Base-by-base conservation (phyloP, 2,329 filamentous ascomycete genomes). In the Scopulariopsis brevicaulis region DNA sequence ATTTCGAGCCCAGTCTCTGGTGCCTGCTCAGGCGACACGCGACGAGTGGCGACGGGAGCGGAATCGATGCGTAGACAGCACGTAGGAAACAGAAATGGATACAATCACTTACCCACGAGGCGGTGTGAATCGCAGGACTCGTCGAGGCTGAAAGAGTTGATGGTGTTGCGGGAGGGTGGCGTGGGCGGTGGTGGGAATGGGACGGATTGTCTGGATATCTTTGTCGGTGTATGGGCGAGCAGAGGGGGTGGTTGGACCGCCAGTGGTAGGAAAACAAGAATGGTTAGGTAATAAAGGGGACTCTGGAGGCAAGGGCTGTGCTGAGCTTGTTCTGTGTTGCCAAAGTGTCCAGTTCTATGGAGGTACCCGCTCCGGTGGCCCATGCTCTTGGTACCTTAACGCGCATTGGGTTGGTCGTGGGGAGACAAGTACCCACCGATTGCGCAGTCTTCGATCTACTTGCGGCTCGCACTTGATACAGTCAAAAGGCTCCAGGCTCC, bases 171-270 rank as follows among this genome's bases (percentile, higher is more conserved):
- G 55, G 34, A n/a, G 43, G 53, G 34, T 25, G 46, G 46, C 46
- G 46, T 50, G 40, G 43, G 55, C n/a, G 34, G 43, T 43, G 40
- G 55, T 43, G 40, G 55, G 46, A 56, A 51, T 28, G 34, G 55
- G 11, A 50, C 25, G 28, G 55, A 35, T 35, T 46, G 46, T 48
- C 43, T 50, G 55, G 55, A 56, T 56, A 56, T 56, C 40, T 56
- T 56, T 56, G 55, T 50, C 55, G 55, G 55, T 56, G 55, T 56
- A 56, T 56, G 40, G 43, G 54, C 40, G 43, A 51, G 28, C 40
- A 51, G 37, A 46, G 40, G 55, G 43, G 55, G 55, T 56, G 55
- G 55, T 50, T 56, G 55, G 55, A 51, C 25, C 22, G 55, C 25
- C 40, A 56, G 32, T 28, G 43, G 40, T 46, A 20, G 34, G 37